Evolutionary conservation across 177 flowering plant species (phyloP).

Genomic region (Telopea speciosissima): DNA sequence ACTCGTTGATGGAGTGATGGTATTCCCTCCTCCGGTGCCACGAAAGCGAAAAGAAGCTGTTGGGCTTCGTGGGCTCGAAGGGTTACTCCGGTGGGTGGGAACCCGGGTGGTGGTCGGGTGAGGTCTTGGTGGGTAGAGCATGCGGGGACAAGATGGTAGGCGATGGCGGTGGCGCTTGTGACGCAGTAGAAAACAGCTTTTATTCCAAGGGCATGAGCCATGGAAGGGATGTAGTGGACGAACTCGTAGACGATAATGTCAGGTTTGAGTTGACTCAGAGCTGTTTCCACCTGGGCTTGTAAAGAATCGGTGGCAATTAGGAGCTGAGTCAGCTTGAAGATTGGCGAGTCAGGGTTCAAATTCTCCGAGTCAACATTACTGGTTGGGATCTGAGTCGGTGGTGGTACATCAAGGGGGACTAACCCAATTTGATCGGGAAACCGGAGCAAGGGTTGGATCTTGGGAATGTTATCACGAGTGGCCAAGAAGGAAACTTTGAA

Average conservation of each 20-base stretch:
- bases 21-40: background rate
- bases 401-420: background rate
- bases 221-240: slow-evolving; percentile 33
- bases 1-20: background rate
- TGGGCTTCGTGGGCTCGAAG: background rate
- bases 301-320: background rate
- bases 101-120: background rate
- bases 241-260: slow-evolving; percentile 28
- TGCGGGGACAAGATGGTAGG: background rate
- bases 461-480: background rate
- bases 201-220: slow-evolving; percentile 24
- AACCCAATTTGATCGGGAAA: background rate
- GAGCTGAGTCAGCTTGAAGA: background rate
- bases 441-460: background rate
- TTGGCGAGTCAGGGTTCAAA: background rate
- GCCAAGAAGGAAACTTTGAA: background rate
- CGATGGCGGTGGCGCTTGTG: background rate
- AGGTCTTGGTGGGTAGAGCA: background rate
- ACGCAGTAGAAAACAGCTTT: slow-evolving; percentile 29
- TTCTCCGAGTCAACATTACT: background rate
- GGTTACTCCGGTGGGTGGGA: background rate
- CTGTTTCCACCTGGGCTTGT: background rate
- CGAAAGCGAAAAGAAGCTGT: background rate
- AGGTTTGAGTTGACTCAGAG: slow-evolving; percentile 10
- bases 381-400: background rate